Evolutionary conservation across 2,329 filamentous ascomycete genomes (phyloP), one percentile per base, ranked within the genome.

Genomic region (Colletotrichum plurivorum): DNA sequence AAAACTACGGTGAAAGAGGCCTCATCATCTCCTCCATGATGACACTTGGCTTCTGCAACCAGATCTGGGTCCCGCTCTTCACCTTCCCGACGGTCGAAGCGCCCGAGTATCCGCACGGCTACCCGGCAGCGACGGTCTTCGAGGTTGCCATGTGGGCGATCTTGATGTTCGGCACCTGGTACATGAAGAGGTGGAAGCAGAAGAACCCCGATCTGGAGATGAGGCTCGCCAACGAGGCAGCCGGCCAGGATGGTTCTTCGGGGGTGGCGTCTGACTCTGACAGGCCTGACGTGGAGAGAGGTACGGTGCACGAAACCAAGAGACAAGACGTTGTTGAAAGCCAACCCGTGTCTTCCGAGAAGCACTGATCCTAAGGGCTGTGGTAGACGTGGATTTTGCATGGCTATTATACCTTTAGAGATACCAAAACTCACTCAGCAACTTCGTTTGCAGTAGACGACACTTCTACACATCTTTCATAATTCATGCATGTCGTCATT

Each of bases 11-110:
- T 16, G 77, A 79, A 63, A 73, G 77, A 10, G 76, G 76, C 0
- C 70, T 78, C 15, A 74, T 78, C 55, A 77, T 78, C 27, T 76
- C 73, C 51, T 79, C 61, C 27, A 80, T 76, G 79, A 79, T 76
- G 75, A 81, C 79, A 0, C 64, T 81, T 18, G 78, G 79, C n/a
- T 77, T 73, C 67, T 73, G 72, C 51, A 75, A 70, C 43, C 73
- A 75, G 67, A 77, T 77, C 18, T 77, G 75, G 75, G 65, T 77
- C 12, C 75, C 75, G 3, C 71, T 77, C 1, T 77, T 77, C 65
- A 77, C 75, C 0, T 76, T 75, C 49, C 75, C 75, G 5, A 74
- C 75, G 4, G 74, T 76, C 3, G 67, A 77, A 48, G 75, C 75
- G 1, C 75, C 75, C 2, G 55, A 71, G 5, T 77, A 72, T 31